These are phyloP conservation scores for Linum usitatissimum DNA, from an alignment of 345 rosid genomes.

Conservation along the genomic window DNA sequence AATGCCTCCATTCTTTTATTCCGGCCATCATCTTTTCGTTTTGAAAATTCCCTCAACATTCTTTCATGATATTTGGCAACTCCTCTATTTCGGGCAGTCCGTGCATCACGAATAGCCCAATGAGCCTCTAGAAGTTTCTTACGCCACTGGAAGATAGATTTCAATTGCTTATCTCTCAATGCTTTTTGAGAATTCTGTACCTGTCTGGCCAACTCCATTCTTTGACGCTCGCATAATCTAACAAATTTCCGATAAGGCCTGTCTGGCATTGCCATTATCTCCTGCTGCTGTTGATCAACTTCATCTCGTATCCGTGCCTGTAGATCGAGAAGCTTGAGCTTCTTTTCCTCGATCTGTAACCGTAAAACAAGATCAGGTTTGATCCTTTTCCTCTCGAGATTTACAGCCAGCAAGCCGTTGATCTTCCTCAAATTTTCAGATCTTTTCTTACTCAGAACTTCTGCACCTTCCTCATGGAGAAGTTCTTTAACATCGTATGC, in stretches of 20 bases:
- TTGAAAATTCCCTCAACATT: constrained; percentile 89
- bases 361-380: constrained; percentile 97
- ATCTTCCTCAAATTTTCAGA: constrained; percentile 76
- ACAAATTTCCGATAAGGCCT: constrained; percentile 97
- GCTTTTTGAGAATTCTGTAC: constrained; percentile 81
- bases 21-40: constrained; percentile 90
- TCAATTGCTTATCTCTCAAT: constrained; percentile 81
- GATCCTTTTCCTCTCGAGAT: constrained; percentile 93
- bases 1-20: constrained; percentile 98
- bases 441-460: constrained; percentile 67
- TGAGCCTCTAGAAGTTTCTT: constrained; percentile 97
- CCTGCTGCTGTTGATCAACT: constrained; percentile 92
- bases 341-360: constrained; percentile 93
- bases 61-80: constrained; percentile 98
- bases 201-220: constrained; percentile 84
- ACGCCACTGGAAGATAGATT: constrained; percentile 97
- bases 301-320: constrained; percentile 88
- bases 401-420: constrained; percentile 60
- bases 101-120: constrained; percentile 97
- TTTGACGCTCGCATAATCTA: constrained; percentile 90
- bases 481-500: constrained; percentile 90
- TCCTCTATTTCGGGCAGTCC: constrained; percentile 95
- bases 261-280: constrained; percentile 98
- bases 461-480: constrained; percentile 79
- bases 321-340: constrained; percentile 62